Evolutionary conservation across 2,329 filamentous ascomycete genomes (phyloP).

Genomic region (Cryphonectria carpinicola): DNA sequence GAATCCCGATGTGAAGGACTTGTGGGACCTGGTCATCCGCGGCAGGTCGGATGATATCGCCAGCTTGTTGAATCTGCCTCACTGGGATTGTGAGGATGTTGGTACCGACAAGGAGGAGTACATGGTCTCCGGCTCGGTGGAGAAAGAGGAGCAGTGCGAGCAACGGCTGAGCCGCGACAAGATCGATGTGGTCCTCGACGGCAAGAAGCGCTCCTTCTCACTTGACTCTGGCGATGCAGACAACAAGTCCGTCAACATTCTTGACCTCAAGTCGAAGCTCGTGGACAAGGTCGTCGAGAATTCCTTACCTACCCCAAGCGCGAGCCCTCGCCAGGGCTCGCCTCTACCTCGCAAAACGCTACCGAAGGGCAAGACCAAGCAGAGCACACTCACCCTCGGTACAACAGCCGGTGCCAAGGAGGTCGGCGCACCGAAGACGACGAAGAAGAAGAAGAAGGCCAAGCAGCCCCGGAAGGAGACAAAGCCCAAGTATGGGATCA

Average conservation of each 20-base stretch:
- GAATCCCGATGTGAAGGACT: constrained; percentile 83
- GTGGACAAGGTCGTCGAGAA: constrained; percentile 47
- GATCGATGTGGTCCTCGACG: constrained; percentile 49
- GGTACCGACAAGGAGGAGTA: constrained; percentile 47
- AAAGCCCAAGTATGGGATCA: constrained; percentile 44
- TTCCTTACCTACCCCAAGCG: constrained; percentile 60
- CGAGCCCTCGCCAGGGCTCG: constrained; percentile 56
- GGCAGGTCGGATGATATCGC: constrained; percentile 90
- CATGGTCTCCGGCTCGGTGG: constrained; percentile 48
- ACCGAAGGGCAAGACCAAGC: constrained; percentile 48
- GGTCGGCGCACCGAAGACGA: constrained; percentile 33
- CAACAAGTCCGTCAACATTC: constrained; percentile 8
- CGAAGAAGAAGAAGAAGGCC: constrained; percentile 33
- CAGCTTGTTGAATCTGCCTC: constrained; percentile 65
- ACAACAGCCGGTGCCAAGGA: constrained; percentile 36
- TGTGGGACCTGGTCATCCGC: constrained; percentile 89
- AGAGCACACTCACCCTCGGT: constrained; percentile 55
- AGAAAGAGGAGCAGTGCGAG: constrained; percentile 45
- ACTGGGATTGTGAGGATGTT: constrained; percentile 56
- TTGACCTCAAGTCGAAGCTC: constrained; percentile 43
- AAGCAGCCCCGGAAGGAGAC: constrained; percentile 35
- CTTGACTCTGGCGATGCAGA: constrained; percentile 25
- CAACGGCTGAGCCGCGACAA: constrained; percentile 43
- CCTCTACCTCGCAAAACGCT: constrained; percentile 45
- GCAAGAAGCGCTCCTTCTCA: constrained; percentile 33